Conservation (phyloP, 1,284 basidiomycete species). For the Austroboletus olivaceoglutinosus region DNA sequence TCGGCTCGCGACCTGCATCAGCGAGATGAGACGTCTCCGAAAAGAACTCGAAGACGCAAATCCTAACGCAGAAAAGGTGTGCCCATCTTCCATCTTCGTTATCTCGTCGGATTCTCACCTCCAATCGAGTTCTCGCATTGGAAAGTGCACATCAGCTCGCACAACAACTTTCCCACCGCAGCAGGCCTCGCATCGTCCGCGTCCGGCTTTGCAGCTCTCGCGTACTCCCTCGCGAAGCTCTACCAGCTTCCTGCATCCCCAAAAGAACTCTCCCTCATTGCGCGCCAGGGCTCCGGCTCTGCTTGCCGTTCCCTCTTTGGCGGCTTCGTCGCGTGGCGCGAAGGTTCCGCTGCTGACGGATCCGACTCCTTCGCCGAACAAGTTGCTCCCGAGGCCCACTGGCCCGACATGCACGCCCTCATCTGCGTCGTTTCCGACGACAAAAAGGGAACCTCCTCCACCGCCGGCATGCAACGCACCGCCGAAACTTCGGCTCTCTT, state of each 20-base stretch:
- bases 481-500: slow-evolving; percentile 90
- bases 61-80: slow-evolving; percentile 63
- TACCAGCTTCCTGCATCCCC: slow-evolving; percentile 77
- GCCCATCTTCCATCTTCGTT: slow-evolving; percentile 15
- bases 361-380: slow-evolving; percentile 87
- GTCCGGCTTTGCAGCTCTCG: slow-evolving; percentile 94
- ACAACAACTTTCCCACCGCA: slow-evolving; percentile 99
- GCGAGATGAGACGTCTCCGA: slow-evolving; percentile 82
- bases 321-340: slow-evolving; percentile 95
- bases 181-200: slow-evolving; percentile 97
- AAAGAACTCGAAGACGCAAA: slow-evolving; percentile 71
- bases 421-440: slow-evolving; percentile 96
- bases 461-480: slow-evolving; percentile 95
- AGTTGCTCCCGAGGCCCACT: slow-evolving; percentile 84
- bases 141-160: slow-evolving; percentile 85
- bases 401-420: slow-evolving; percentile 95
- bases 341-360: slow-evolving; percentile 59
- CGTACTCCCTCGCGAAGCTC: slow-evolving; percentile 84
- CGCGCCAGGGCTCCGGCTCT: slow-evolving; percentile 96
- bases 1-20: slow-evolving; percentile 82
- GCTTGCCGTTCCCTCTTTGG: slow-evolving; percentile 97
- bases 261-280: slow-evolving; percentile 84
- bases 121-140: slow-evolving; percentile 63
- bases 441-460: slow-evolving; percentile 96
- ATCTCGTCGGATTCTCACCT: slow-evolving; percentile 5